Evolutionary conservation across 2,329 filamentous ascomycete species (phyloP).

Genomic region (Trichoderma sp.): DNA sequence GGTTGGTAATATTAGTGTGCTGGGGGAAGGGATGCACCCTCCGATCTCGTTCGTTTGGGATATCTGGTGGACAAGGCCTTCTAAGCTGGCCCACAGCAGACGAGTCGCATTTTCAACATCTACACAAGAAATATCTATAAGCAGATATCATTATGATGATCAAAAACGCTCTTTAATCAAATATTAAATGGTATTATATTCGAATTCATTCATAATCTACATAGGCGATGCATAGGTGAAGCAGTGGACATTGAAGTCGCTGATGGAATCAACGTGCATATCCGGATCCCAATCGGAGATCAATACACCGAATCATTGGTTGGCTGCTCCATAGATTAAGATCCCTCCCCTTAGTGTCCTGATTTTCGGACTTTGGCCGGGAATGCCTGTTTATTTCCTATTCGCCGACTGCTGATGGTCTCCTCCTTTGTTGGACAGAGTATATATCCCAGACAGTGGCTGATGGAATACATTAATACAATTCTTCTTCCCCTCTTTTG

Average conservation of each 20-base stretch:
- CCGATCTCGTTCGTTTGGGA: background rate
- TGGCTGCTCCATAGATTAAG: background rate
- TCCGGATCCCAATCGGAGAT: background rate
- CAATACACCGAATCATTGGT: background rate
- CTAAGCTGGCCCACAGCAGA: background rate
- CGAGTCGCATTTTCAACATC: background rate
- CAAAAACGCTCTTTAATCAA: background rate
- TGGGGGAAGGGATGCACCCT: background rate
- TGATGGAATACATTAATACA: background rate
- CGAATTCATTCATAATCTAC: background rate
- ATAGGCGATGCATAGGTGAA: background rate
- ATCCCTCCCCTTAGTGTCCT: background rate
- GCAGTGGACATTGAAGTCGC: background rate
- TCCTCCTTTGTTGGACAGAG: background rate
- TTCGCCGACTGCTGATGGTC: background rate
- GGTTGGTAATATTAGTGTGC: background rate
- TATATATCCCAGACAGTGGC: background rate
- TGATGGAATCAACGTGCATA: background rate
- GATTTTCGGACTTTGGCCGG: background rate
- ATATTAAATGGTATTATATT: background rate
- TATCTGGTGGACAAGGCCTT: background rate
- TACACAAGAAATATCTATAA: background rate
- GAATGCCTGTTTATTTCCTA: background rate
- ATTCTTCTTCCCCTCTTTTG: background rate
- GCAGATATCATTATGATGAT: background rate